Evolutionary conservation across 2,329 filamentous ascomycete genomes (phyloP).

Genomic region (Aureobasidium uvarum): DNA sequence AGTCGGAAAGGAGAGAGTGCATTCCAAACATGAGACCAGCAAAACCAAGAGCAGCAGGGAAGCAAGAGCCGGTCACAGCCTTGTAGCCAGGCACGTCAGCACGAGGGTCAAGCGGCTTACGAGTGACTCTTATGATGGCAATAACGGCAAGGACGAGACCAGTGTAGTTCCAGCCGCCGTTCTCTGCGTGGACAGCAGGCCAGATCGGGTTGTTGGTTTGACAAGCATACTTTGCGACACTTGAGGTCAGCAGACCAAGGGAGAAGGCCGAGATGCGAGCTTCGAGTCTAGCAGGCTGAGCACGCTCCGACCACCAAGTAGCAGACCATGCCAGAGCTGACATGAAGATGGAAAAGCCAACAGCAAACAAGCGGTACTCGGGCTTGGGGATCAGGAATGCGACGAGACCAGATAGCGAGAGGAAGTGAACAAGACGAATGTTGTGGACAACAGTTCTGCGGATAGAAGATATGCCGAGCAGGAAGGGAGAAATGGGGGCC

Average conservation of each 20-base stretch:
- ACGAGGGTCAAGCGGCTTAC: conserved; percentile 22
- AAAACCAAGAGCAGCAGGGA: conserved; percentile 73
- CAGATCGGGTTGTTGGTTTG: conserved; percentile 95
- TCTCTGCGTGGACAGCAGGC: conserved; percentile 86
- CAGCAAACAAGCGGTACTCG: conserved; percentile 71
- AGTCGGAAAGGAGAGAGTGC: conserved; percentile 91
- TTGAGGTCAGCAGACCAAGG: conserved; percentile 79
- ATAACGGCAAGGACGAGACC: conserved; percentile 74
- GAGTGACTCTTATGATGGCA: conserved; percentile 52
- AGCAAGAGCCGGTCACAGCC: conserved; percentile 56
- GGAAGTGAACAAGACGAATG: conserved; percentile 64
- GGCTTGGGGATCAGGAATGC: conserved; percentile 76
- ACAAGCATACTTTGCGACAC: conserved; percentile 87
- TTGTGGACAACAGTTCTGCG: conserved; percentile 68
- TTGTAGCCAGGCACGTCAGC: conserved; percentile 21
- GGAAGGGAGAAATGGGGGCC: conserved; percentile 73
- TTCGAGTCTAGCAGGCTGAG: conserved; percentile 73
- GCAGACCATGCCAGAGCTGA: conserved; percentile 81
- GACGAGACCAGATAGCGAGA: conserved; percentile 78
- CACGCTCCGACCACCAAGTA: conserved; percentile 74
- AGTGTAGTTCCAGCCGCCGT: conserved; percentile 88
- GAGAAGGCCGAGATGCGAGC: conserved; percentile 76
- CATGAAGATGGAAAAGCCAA: conserved; percentile 77
- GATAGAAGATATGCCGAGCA: conserved; percentile 69
- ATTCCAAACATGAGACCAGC: conserved; percentile 83